Evolutionary conservation across 345 rosid genomes (phyloP), one percentile per base, ranked within the genome.

Genomic region (Aquilaria sinensis): DNA sequence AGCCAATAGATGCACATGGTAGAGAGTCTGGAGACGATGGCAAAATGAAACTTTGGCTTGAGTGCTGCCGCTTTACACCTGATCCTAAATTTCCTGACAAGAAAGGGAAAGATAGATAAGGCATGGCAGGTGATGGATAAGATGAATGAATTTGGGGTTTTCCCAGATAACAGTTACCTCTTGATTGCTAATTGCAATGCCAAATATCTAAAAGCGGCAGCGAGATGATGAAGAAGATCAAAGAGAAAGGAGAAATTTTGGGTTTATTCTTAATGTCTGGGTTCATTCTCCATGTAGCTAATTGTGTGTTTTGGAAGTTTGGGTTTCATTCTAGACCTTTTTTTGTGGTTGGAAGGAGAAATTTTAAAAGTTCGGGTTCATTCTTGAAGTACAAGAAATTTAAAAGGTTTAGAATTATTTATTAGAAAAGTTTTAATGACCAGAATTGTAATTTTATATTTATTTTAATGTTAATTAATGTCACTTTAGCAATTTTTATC

Each of bases 201-300:
- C 31, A 80, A 88, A 6, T 60, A 86, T 51, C 57, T 91, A 71
- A 69, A 16, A 58, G 70, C 67, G 57, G 81, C 88, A 60, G 63
- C 15, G 62, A 62, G 33, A 78, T 85, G 67, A 30, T 88, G 75
- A 72, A 62, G 69, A 82, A 50, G 74, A 86, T 88, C 47, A 84
- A 76, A 67, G 80, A 76, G 65, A 78, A 76, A 31, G 81, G 77
- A 23, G 23, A 23, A 23, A 1, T 23, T 23, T 23, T 23, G 23
- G 23, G 23, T 23, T 23, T 23, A 23, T 23, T 23, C 23, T 23
- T 23, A 23, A 23, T 23, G 23, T 23, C 23, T 23, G 23, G 23
- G 23, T 23, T 23, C 23, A 23, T 23, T 23, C 23, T 23, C 23
- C 23, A 23, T 23, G 23, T 23, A 23, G 23, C 23, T 23, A 23